A percentile compares a stretch with the other conserved stretches of the same genome.
Conservation (phyloP, 1,139 yeast species). For the Pichia kudriavzevii region DNA sequence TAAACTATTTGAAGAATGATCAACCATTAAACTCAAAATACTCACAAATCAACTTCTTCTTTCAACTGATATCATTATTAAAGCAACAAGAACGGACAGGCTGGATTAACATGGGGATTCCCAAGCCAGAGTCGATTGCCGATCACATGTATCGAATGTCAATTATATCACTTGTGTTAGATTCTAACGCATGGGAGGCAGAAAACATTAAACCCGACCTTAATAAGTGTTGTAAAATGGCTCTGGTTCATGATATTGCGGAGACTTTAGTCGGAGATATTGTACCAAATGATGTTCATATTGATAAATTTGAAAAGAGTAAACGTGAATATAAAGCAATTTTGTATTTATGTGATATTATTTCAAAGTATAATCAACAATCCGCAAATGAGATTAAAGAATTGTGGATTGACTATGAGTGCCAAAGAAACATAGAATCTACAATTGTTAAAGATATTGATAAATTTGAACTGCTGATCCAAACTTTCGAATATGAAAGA, state of each 20-base stretch:
- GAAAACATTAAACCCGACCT: slow-evolving; percentile 19
- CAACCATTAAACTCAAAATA: slow-evolving; percentile 13
- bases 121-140: slow-evolving; percentile 64
- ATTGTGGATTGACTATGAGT: slow-evolving; percentile 88
- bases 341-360: slow-evolving; percentile 51
- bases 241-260: slow-evolving; percentile 90
- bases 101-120: slow-evolving; percentile 75
- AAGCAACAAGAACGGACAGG: slow-evolving; percentile 88
- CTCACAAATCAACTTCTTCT: slow-evolving; percentile 46
- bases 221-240: slow-evolving; percentile 67
- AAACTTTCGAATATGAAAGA: slow-evolving; percentile 85
- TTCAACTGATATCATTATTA: slow-evolving; percentile 66
- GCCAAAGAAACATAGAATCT: slow-evolving; percentile 74
- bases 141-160: slow-evolving; percentile 99
- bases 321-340: slow-evolving; percentile 74
- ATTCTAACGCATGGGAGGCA: slow-evolving; percentile 32
- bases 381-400: slow-evolving; percentile 64
- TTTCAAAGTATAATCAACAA: slow-evolving; percentile 52
- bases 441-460: slow-evolving; percentile 89
- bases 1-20: slow-evolving; percentile 31
- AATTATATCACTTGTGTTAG: slow-evolving; percentile 67
- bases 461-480: slow-evolving; percentile 85
- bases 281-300: slow-evolving; percentile 64
- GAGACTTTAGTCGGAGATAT: slow-evolving; percentile 93
- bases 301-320: slow-evolving; percentile 51